Evolutionary conservation across 2,329 filamentous ascomycete species (phyloP), one percentile per base, ranked within the genome.

Genomic region (Scedosporium dehoogii): DNA sequence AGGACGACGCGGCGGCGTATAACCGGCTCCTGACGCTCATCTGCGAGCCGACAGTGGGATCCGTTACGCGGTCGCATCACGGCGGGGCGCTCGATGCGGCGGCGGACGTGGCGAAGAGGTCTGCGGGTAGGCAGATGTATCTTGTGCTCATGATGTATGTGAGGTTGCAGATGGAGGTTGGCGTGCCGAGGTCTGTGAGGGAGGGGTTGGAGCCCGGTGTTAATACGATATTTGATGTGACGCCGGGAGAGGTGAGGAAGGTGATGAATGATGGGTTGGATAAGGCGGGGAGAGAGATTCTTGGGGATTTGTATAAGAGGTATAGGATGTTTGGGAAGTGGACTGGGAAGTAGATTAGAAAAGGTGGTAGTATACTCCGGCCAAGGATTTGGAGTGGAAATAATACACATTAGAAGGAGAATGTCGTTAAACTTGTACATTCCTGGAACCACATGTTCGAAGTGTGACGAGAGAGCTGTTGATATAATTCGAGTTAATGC

Each of bases 321-420:
- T 88, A 85, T 70, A 77, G 77, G 69, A 83, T 79, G 72, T 86
- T 86, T 75, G 84, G 84, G 51, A 86, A 85, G 75, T 87, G 85
- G 84, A 84, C 74, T 60, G 83, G 83, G 41, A 78, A 85, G 25
- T 85, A 76, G 48, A 18, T 18, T 48, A 48, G 16, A 48, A 7
- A 21, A 21, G 44, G 6, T 18, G 4, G n/a, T 14, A n/a, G n/a
- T 18, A 48, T 48, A n/a, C 44, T 18, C 16, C 44, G 6, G 18
- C 10, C 12, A 38, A 38, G 33, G 14, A 14, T 12, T 4, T 38
- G 33, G 33, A 38, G 33, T 38, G 10, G 33, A 38, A 38, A 38
- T 3, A 38, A 14, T 38, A 38, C 33, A 38, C 10, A 12, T 12
- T 38, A 10, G 12, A 38, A 4, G 14, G 10, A 38, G 33, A 38